Conservation (phyloP, 2,329 filamentous ascomycete species). For the Pyricularia sp. region DNA sequence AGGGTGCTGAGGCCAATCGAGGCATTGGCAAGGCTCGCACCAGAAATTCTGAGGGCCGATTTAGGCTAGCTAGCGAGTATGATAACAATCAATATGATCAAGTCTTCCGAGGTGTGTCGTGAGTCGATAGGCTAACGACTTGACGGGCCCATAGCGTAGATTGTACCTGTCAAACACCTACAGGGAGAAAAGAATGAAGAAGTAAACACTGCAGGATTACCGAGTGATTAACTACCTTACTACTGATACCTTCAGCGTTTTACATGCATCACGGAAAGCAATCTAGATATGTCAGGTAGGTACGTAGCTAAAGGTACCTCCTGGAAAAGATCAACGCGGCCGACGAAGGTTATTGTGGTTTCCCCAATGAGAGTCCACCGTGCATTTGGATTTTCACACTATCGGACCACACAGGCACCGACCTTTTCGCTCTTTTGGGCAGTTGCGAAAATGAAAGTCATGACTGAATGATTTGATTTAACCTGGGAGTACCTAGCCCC, state of each 20-base stretch:
- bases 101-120: neutral
- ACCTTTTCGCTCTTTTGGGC: neutral
- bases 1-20: constrained; percentile 35
- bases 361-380: neutral
- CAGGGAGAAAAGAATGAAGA: neutral
- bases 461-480: too few species aligned
- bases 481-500: too few species aligned
- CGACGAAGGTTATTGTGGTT: neutral
- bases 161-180: neutral
- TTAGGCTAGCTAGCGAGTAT: constrained; percentile 13
- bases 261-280: neutral
- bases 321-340: neutral
- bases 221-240: neutral
- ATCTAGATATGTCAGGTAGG: too few species aligned
- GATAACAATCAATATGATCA: neutral
- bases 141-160: neutral
- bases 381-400: neutral
- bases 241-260: neutral
- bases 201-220: neutral
- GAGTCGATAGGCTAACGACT: too few species aligned
- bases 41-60: constrained; percentile 27
- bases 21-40: constrained; percentile 31
- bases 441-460: neutral
- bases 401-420: neutral
- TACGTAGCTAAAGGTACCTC: too few species aligned